A percentile compares a stretch with the other conserved stretches of the same genome.
Conservation (phyloP, 371 early-diverging fungal genomes). For the Apophysomyces trapeziformis region DNA sequence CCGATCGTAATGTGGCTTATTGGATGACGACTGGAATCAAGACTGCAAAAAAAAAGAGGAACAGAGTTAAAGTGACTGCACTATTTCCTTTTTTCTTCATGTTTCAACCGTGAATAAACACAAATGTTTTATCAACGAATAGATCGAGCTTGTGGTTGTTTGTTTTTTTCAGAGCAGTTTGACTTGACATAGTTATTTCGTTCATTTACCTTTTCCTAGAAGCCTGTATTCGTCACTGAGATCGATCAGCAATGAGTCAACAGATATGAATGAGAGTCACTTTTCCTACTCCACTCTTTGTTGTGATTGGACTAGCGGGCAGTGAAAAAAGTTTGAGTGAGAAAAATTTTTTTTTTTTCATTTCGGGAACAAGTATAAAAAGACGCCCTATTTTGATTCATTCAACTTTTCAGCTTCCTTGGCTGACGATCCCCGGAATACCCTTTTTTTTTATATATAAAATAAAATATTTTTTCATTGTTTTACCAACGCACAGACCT, state of each 20-base stretch:
- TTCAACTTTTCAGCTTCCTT: slow-evolving; percentile 48
- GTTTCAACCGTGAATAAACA: no score
- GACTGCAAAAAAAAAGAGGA: no score
- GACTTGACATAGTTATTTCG: no score
- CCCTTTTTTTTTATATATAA: slow-evolving; percentile 29
- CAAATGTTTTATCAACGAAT: no score
- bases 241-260: not conserved
- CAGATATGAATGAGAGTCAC: not conserved
- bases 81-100: no score
- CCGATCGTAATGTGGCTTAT: no score
- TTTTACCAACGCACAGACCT: slow-evolving; percentile 8
- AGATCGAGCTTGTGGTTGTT: no score
- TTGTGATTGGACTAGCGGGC: not conserved
- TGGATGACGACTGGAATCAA: no score
- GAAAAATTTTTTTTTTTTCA: slow-evolving; percentile 9
- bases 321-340: slow-evolving; percentile 5
- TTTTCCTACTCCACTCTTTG: not conserved
- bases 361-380: slow-evolving; percentile 12
- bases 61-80: no score
- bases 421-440: slow-evolving; percentile 49
- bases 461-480: slow-evolving; percentile 3
- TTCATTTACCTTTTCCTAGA: no score
- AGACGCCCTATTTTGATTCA: slow-evolving; percentile 8
- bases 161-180: no score
- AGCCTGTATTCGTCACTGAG: not conserved